phyloP scores from a whole-genome alignment of 495 filamentous ascomycete genomes.

The Aspergillus incahuasiensis region DNA sequence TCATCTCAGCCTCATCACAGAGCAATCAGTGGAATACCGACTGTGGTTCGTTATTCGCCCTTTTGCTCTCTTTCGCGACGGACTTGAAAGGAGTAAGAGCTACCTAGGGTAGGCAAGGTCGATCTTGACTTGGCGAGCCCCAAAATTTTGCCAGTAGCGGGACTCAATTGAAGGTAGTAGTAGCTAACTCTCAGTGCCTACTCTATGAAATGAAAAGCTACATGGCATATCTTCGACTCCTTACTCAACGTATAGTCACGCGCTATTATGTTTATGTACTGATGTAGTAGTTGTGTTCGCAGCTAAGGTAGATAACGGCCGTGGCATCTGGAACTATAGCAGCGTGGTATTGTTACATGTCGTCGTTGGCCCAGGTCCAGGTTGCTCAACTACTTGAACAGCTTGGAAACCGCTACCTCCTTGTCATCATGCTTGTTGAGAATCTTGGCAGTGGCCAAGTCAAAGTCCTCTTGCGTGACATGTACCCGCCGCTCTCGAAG shows the following conservation, averaged over 20 bases:
- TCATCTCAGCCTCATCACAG: too few species aligned
- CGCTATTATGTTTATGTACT: background rate
- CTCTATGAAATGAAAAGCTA: too few species aligned
- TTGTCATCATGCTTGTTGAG: conserved; percentile 99
- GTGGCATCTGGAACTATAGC: background rate
- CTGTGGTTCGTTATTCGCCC: too few species aligned
- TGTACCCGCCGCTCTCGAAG: conserved; percentile 92
- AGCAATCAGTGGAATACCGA: too few species aligned
- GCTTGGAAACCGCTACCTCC: conserved; percentile 80
- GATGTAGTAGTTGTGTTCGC: conserved; percentile 4
- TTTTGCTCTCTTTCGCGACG: too few species aligned
- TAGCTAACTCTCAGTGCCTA: too few species aligned
- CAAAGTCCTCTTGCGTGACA: conserved; percentile 99
- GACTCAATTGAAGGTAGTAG: too few species aligned
- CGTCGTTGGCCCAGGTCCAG: conserved; percentile 6
- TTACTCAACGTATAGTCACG: background rate
- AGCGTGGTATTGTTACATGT: conserved; percentile 15
- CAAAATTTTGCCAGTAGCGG: too few species aligned
- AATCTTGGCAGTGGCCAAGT: conserved; percentile 97
- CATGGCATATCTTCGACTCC: too few species aligned
- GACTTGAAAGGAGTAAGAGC: too few species aligned
- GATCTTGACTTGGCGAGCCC: too few species aligned
- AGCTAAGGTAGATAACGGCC: background rate
- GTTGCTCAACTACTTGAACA: conserved; percentile 70
- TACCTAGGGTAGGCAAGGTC: too few species aligned